Conservation (phyloP, 2,329 filamentous ascomycete genomes). For the Mycosphaerella arachidis region DNA sequence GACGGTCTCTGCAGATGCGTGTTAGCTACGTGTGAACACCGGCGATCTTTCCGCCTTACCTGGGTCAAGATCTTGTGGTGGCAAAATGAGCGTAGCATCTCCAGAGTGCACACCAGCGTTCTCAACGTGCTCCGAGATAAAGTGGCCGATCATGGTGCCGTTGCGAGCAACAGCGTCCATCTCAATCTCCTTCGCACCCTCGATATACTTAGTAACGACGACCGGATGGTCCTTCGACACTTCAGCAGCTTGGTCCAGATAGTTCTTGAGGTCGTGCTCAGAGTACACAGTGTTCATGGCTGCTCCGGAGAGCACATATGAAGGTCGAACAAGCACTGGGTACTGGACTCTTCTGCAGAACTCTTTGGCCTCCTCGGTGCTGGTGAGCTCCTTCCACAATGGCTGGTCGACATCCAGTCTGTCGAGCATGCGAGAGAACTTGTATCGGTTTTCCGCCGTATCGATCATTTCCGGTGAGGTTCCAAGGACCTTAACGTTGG, state of each 20-base stretch:
- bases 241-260: constrained; percentile 83
- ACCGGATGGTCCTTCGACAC: constrained; percentile 95
- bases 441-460: constrained; percentile 93
- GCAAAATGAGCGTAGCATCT: constrained; percentile 90
- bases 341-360: constrained; percentile 90
- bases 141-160: constrained; percentile 86
- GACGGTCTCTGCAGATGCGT: constrained; percentile 63
- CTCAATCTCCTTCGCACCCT: constrained; percentile 98
- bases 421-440: constrained; percentile 97
- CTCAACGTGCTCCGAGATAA: constrained; percentile 97
- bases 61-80: constrained; percentile 86
- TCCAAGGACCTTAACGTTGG: constrained; percentile 87
- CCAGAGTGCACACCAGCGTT: constrained; percentile 98
- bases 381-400: constrained; percentile 95
- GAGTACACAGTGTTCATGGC: constrained; percentile 99
- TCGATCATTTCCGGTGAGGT: constrained; percentile 99
- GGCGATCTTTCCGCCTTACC: neutral
- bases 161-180: constrained; percentile 96
- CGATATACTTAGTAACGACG: constrained; percentile 98
- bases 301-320: constrained; percentile 92
- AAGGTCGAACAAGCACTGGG: constrained; percentile 89
- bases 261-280: constrained; percentile 81
- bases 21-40: neutral
- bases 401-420: constrained; percentile 93
- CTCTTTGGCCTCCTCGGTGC: constrained; percentile 78